Percentiles rank a stretch among this genome's conserved stretches.
phyloP scores from a whole-genome alignment of 306 rosid genomes.

The Sphenostylis stenocarpa region DNA sequence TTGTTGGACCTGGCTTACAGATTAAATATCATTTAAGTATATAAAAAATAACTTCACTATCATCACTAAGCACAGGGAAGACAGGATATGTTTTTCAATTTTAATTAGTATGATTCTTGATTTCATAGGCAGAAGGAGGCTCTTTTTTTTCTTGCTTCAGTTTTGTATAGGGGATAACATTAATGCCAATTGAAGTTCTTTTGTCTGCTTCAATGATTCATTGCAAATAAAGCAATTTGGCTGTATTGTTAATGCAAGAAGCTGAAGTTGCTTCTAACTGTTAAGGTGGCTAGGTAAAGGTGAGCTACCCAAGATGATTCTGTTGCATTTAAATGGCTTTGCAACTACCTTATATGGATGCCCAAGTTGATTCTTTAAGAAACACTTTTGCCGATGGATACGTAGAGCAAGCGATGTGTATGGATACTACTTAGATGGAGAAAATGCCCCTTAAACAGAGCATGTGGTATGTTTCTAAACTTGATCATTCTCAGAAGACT shows the following conservation, averaged over 20 bases:
- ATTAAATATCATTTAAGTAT: neutral
- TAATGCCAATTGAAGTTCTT: conserved; percentile 22
- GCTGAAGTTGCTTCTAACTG: neutral
- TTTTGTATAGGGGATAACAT: neutral
- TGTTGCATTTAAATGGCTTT: conserved; percentile 7
- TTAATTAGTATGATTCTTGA: neutral
- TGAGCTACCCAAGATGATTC: conserved; percentile 17
- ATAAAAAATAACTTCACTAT: neutral
- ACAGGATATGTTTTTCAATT: neutral
- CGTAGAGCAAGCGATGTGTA: neutral
- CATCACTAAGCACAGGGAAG: neutral
- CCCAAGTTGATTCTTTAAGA: neutral
- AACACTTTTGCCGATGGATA: conserved; percentile 12
- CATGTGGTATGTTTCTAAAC: neutral
- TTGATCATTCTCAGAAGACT: neutral
- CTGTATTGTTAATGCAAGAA: conserved; percentile 14
- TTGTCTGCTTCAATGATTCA: conserved; percentile 3
- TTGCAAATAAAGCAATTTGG: conserved; percentile 4
- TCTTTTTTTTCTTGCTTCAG: neutral
- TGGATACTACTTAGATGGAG: neutral
- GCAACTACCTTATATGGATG: neutral
- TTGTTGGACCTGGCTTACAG: conserved; percentile 14
- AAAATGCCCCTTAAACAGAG: neutral
- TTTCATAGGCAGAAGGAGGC: neutral
- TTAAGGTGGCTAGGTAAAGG: neutral